phyloP scores from a whole-genome alignment of 2,329 filamentous ascomycete genomes.

The Elsinoe arachidis region DNA sequence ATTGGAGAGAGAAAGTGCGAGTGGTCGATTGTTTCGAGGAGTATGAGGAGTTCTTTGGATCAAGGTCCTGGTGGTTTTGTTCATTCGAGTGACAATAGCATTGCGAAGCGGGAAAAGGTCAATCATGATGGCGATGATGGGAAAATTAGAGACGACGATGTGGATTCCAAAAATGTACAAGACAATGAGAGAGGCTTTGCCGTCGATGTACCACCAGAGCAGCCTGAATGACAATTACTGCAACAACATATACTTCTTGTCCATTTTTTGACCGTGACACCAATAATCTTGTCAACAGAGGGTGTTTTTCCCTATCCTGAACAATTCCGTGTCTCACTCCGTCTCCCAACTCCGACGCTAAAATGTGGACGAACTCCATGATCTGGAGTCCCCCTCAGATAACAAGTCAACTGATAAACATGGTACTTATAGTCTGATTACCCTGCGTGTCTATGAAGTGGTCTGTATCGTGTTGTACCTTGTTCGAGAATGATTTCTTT shows the following conservation, averaged over 20 bases:
- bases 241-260: background rate
- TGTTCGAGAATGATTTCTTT: background rate
- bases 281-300: background rate
- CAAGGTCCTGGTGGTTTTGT: background rate
- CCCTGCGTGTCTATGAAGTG: background rate
- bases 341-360: background rate
- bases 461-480: background rate
- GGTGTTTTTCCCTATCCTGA: background rate
- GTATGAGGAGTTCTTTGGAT: slow-evolving; percentile 11
- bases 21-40: background rate
- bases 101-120: slow-evolving; percentile 8
- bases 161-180: slow-evolving; percentile 1
- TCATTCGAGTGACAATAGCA: slow-evolving; percentile 7
- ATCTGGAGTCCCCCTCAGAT: slow-evolving; percentile 1
- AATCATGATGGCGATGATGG: slow-evolving; percentile 6
- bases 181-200: background rate
- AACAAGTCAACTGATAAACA: background rate
- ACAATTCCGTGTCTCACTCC: background rate
- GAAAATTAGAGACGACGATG: background rate
- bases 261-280: background rate
- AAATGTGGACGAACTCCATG: background rate
- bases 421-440: background rate
- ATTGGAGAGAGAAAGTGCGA: background rate
- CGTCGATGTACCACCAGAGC: slow-evolving; percentile 4
- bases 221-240: background rate